Evolutionary conservation across 2,329 filamentous ascomycete genomes (phyloP).

Genomic region (Lecanoromycetidae sp.): DNA sequence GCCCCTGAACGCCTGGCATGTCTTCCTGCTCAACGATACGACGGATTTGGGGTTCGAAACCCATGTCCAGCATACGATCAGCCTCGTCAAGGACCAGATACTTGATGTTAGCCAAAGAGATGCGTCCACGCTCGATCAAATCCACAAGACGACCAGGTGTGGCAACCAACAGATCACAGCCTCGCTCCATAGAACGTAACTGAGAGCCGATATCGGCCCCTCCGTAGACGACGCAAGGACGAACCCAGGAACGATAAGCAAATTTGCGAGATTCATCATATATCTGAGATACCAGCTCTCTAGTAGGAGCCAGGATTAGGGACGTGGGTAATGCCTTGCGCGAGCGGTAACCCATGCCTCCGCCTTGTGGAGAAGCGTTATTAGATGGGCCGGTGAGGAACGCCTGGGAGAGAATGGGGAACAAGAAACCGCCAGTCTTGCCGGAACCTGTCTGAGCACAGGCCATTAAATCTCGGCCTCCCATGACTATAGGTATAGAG

Average conservation of each 20-base stretch:
- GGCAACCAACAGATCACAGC: constrained; percentile 92
- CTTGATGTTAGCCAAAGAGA: constrained; percentile 97
- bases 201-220: constrained; percentile 98
- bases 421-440: constrained; percentile 99
- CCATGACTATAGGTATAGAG: constrained; percentile 98
- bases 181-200: constrained; percentile 94
- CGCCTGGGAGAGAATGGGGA: constrained; percentile 96
- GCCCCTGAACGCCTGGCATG: constrained; percentile 71
- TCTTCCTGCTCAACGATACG: constrained; percentile 97
- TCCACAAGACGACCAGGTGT: constrained; percentile 96
- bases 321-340: constrained; percentile 97
- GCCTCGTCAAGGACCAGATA: constrained; percentile 98
- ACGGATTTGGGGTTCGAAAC: constrained; percentile 99
- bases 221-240: constrained; percentile 95
- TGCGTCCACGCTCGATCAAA: constrained; percentile 94
- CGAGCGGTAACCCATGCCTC: constrained; percentile 69
- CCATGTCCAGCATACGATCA: constrained; percentile 99
- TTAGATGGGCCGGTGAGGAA: constrained; percentile 77
- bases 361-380: constrained; percentile 49
- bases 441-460: constrained; percentile 99
- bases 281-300: constrained; percentile 97
- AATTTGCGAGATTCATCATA: constrained; percentile 97
- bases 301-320: constrained; percentile 87
- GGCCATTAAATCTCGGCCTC: constrained; percentile 95
- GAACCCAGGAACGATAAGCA: constrained; percentile 96